These are phyloP conservation scores for Obba rivulosa DNA, from an alignment of 768 basidiomycete genomes.

Conservation along the genomic window DNA sequence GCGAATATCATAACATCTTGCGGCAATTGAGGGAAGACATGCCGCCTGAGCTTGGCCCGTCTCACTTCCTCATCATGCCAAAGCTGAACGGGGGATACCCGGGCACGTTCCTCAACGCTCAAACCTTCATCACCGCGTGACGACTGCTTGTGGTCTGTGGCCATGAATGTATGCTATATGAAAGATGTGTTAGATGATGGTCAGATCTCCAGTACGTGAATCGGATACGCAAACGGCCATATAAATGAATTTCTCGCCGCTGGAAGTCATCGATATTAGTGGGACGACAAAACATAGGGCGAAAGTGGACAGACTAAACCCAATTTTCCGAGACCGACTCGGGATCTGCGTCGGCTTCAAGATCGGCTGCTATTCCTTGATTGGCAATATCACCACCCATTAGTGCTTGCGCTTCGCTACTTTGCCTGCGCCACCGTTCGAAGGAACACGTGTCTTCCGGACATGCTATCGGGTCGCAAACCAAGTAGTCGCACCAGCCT, in stretches of 20 bases:
- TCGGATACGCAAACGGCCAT: constrained; percentile 33
- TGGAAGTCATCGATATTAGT: constrained; percentile 6
- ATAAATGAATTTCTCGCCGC: constrained; percentile 40
- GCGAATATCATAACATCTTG: constrained; percentile 42
- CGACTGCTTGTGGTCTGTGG: constrained; percentile 45
- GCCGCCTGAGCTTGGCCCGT: constrained; percentile 30
- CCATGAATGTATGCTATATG: constrained; percentile 41
- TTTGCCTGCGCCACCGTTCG: constrained; percentile 22
- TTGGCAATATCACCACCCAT: not conserved
- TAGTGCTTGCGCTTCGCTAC: not conserved
- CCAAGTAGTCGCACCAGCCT: constrained; percentile 47
- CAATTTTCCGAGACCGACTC: constrained; percentile 31
- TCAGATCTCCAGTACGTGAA: not conserved
- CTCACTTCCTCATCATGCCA: constrained; percentile 37
- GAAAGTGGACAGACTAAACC: constrained; percentile 34
- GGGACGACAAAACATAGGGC: no score
- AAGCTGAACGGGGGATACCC: constrained; percentile 13
- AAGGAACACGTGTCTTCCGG: constrained; percentile 34
- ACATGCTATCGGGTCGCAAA: constrained; percentile 39
- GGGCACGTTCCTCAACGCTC: constrained; percentile 10
- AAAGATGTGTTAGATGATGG: not conserved
- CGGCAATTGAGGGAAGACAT: constrained; percentile 39
- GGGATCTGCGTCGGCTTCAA: constrained; percentile 37
- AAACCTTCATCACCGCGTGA: constrained; percentile 27
- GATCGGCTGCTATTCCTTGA: constrained; percentile 25